These are phyloP conservation scores for Leccinum truebloodii DNA, from an alignment of 768 basidiomycete genomes.

Conservation along the genomic window DNA sequence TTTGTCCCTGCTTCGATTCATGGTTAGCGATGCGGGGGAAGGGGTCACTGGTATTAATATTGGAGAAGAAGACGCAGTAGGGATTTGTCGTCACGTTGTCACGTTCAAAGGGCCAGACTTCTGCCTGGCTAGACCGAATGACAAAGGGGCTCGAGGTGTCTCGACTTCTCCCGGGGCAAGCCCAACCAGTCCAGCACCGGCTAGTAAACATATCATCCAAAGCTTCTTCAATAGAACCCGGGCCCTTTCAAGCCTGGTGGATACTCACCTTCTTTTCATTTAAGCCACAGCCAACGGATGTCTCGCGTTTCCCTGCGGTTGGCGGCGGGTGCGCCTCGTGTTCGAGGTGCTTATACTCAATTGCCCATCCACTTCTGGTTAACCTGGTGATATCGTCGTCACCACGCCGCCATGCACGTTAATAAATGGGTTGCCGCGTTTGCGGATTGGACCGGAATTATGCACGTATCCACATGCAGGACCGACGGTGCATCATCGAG, in stretches of 20 bases:
- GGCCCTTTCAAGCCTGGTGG: not conserved
- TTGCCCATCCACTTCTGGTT: not conserved
- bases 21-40: not conserved
- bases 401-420: not conserved
- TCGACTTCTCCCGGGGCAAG: not conserved
- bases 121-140: not conserved
- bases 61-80: not conserved
- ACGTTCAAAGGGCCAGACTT: no score
- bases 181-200: not conserved
- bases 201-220: not conserved
- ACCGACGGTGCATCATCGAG: not conserved
- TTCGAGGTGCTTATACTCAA: not conserved
- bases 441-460: not conserved
- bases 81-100: not conserved
- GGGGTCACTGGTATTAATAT: not conserved
- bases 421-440: not conserved
- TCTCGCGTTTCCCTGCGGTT: no score
- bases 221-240: not conserved
- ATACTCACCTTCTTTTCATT: not conserved
- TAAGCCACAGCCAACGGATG: not conserved
- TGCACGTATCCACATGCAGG: not conserved
- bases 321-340: no score
- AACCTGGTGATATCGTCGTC: not conserved
- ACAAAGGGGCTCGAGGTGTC: not conserved
- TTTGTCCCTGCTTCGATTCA: not conserved